Base-by-base conservation (phyloP, 306 rosid species). In the Inga laurina region DNA sequence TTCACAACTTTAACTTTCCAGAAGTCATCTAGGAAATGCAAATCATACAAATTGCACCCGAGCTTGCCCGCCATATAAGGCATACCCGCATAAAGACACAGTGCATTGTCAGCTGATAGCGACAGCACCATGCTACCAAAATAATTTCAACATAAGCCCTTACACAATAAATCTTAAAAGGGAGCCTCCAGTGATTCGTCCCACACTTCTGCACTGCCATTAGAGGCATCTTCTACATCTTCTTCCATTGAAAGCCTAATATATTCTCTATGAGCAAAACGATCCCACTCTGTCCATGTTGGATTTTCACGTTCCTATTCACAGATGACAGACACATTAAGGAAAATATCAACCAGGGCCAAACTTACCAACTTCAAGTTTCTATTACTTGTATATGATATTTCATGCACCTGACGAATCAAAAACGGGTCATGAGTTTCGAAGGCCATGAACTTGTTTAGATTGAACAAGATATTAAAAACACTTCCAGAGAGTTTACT, bases 121-220 rank as follows among this genome's bases (percentile, higher is more conserved):
- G 57, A n/a, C 6, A 3, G 49, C 6, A 10, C 30, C 30, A 52
- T 52, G 15, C 34, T 34, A 75, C 54, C 66, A 27, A 80, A 73
- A 65, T 45, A 22, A 76, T 45, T 68, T 76, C 77, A 82, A 78
- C 84, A 3, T 27, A 79, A 22, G 49, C 82, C 80, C 82, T 86
- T 87, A 93, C 95, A 87, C 72, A 72, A 82, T 78, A 66, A 74
- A 87, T 85, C 81, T 92, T 84, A 94, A 86, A 94, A 94, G 82
- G 99, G 99, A 72, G 99, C 97, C 88, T 96, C 99, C 21, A 97
- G 91, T 43, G 99, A 97, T 82, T 97, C 99, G 77, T 94, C 99
- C 99, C 99, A 97, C 84, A 92, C 97, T 87, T 97, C 99, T n/a
- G 98, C 98, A 82, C 99, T 97, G 74, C 99, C 99, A 61, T 97